Evolutionary conservation across 23 red algal species (phyloP), one percentile per base, ranked within the genome.

Genomic region (Gracilaria vermiculophylla): DNA sequence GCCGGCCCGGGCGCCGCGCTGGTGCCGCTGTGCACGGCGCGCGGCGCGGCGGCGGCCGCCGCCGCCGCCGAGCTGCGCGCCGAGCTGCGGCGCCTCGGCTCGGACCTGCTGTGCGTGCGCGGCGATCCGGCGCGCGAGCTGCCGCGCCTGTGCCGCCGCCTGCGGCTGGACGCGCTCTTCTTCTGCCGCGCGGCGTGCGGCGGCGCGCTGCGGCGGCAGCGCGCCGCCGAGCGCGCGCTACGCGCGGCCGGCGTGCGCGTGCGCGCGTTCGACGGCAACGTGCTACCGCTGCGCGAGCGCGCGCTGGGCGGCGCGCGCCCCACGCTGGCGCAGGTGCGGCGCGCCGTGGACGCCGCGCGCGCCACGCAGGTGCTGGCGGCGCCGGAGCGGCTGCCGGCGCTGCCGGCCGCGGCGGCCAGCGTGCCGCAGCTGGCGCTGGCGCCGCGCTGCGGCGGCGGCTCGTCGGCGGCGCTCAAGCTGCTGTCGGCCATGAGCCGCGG

Each of bases 151-250:
- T 87, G 83, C 35, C 15, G 31, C 23, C 40, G 62, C 20, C 69
- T 82, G 27, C 78, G 80, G 8, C 40, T 92, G 6, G 16, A 55
- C 48, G 77, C 77, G 23, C 76, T 92, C 12, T 81, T 75, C 76
- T 92, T 71, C 36, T 74, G 74, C 28, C 88, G 78, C 70, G 52
- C 76, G 44, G 53, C 62, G 6, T 42, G 15, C 47, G 35, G 36
- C n/a, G 24, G 7, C 1, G 15, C 19, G 23, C 25, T 31, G 40
- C 41, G 32, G 2, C 37, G 53, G 3, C 45, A 89, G 12, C 36
- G 32, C 25, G 29, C 27, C 49, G 88, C 80, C 3, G 37, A 31
- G 27, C 11, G 24, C n/a, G 62, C 61, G 24, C 37, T 92, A 19
- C 28, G 10, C 1, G 40, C 52, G 29, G 88, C 88, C 17, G 88